Evolutionary conservation across 768 basidiomycete species (phyloP), one percentile per base, ranked within the genome.

Genomic region (Phlegmacium glaucopus): DNA sequence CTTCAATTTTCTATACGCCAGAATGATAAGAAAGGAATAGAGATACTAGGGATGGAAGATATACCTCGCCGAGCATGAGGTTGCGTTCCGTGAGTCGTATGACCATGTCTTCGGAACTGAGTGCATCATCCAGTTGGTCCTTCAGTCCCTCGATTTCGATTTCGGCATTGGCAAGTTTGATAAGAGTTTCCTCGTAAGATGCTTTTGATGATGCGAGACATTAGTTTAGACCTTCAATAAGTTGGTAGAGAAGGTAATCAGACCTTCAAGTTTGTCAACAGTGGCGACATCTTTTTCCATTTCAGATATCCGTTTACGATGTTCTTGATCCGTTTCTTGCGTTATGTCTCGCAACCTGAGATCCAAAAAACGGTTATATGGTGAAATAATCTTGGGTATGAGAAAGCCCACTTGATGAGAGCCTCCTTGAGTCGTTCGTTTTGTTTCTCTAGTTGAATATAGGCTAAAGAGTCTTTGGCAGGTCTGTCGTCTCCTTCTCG

Each of bases 361-460:
- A 44, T 22, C 37, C 46, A 25, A 22, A 39, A 3, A 50, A 15
- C 5, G 22, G 22, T 6, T 16, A 37, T 15, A 9, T 18, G n/a
- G 6, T 6, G 10, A 10, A 42, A 35, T 22, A 22, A 34, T 17
- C 36, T n/a, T 42, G 13, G 2, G 22, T 30, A 12, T 25, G 9
- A 42, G 39, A 17, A 7, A 1, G 59, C 77, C 29, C 36, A 92
- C 88, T 85, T 78, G 45, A 95, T 76, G 9, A 98, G 74, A 10
- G 96, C 96, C 60, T 98, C 96, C 66, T 96, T 97, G 45, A 99
- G 69, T 12, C 96, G 72, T 60, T 93, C 92, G 52, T 98, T 99
- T 61, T 98, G 95, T 63, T 91, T 96, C 71, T 97, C 94, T 1
- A 99, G 81, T 61, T 97, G 95, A 13, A 87, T 76, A 64, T 84